Conservation (phyloP, 2,329 filamentous ascomycete species). For the Elsinoe australis region DNA sequence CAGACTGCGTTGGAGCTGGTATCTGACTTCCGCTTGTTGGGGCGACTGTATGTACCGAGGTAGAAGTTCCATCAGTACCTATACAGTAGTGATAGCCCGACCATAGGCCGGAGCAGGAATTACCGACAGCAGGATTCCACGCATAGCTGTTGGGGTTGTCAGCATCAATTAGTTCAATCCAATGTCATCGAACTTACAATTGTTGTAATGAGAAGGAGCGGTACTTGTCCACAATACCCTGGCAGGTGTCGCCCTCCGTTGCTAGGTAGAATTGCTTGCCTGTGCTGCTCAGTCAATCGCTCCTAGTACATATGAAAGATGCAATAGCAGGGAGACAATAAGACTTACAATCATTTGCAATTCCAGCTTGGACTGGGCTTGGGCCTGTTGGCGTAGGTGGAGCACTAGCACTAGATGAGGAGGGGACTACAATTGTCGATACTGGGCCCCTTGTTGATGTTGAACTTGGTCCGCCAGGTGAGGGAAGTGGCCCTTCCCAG, state of each 20-base stretch:
- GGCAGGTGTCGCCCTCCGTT: not conserved
- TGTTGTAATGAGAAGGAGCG: not conserved
- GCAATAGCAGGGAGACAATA: not conserved
- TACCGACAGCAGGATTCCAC: conserved; percentile 8
- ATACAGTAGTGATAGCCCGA: conserved; percentile 10
- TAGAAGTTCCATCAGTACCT: not conserved
- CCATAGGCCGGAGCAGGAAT: not conserved
- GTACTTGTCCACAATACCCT: not conserved
- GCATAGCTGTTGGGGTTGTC: not conserved
- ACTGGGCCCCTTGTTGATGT: not conserved
- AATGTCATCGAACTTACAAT: not conserved
- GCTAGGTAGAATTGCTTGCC: not conserved
- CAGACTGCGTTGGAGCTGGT: conserved; percentile 20
- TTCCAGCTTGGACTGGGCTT: not conserved
- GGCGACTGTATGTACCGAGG: not conserved
- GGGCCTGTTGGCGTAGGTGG: not conserved
- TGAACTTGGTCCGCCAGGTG: not conserved
- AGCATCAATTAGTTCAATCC: not conserved
- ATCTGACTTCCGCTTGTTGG: not conserved
- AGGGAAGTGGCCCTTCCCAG: not conserved
- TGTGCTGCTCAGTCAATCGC: too few species aligned
- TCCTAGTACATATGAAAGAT: not conserved
- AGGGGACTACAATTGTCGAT: not conserved
- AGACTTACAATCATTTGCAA: not conserved
- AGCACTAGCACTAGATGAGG: too few species aligned